Base-by-base conservation (phyloP, 2,329 filamentous ascomycete species). In the Pleoardoris graminearum region DNA sequence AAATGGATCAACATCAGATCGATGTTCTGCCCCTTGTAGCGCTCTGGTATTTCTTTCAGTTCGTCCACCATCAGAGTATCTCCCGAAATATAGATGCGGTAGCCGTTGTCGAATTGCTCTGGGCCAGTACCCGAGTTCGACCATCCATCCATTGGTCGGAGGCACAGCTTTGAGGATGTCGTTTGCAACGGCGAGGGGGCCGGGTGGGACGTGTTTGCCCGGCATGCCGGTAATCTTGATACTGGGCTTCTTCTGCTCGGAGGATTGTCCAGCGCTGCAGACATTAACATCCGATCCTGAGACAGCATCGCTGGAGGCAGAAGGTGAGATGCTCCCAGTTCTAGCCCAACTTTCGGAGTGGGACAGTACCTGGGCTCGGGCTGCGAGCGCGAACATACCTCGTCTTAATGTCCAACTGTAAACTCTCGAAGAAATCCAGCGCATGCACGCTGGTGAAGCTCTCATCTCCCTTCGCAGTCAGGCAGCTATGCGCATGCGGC, bases 1-100 rank as follows among this genome's bases (percentile, higher is more conserved):
- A 88, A 71, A 55, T 89, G 85, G 1, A 85, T 76, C 11, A 88
- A 76, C 85, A 88, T 88, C 48, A 88, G 70, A 61, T 88, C 84
- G 50, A 88, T 82, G 29, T 77, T 77, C 43, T 82, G 73, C 3
- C 76, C 76, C 16, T 74, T 71, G 58, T 85, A 83, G 42, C 79
- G 75, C 54, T 80, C 66, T 0, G 82, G 81, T 33, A 89, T 87
- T 54, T 83, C 77, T 42, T 81, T 79, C 1, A 88, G 77, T 44
- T 88, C 85, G 58, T 84, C 79, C 19, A 85, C 78, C 62, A 86
- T 75, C 7, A 88, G 74, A 1, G 85, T 88, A 64, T 88, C 85
- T 17, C 85, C 85, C 0, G 84, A 84, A 53, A 88, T 87, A 69
- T 88, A 88, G 61, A 87, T 85, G 14, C 73, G 70, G 61, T 84